phyloP scores from a whole-genome alignment of 2,329 filamentous ascomycete species.

The Fusarium verticillioides region DNA sequence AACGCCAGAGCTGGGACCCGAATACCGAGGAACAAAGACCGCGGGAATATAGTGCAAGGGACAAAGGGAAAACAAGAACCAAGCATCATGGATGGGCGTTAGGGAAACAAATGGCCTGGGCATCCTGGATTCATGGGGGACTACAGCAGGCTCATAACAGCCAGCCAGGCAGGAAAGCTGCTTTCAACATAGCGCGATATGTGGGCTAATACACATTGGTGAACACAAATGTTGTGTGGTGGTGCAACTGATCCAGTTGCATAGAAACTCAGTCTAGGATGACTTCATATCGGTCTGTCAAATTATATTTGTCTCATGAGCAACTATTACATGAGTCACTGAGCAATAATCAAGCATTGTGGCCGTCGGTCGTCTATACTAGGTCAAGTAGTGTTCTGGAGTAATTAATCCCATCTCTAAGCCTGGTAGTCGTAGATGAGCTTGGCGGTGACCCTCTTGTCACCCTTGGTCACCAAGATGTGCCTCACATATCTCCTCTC shows the following conservation, averaged over 20 bases:
- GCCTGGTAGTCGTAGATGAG: constrained; percentile 66
- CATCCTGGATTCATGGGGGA: constrained; percentile 13
- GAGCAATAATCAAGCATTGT: not conserved
- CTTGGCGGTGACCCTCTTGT: constrained; percentile 60
- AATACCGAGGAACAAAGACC: not conserved
- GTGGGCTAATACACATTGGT: constrained; percentile 6
- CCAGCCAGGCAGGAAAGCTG: constrained; percentile 21
- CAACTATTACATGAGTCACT: not conserved
- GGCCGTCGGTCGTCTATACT: not conserved
- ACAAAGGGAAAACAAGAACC: not conserved
- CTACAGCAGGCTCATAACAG: constrained; percentile 6
- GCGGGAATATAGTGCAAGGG: not conserved
- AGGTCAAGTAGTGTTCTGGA: not conserved
- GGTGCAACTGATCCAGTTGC: not conserved
- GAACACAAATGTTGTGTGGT: not conserved
- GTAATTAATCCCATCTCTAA: constrained; percentile 15
- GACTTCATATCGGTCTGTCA: not conserved
- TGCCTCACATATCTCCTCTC: constrained; percentile 65
- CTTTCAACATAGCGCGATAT: constrained; percentile 39
- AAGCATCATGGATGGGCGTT: constrained; percentile 42
- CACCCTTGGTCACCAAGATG: constrained; percentile 63
- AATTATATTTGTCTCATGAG: constrained; percentile 1
- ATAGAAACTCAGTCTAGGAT: not conserved
- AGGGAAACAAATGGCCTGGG: constrained; percentile 34
- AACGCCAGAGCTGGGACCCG: not conserved